These are phyloP conservation scores for Colletotrichum sp. DNA, from an alignment of 2,329 filamentous ascomycete species.

Conservation along the genomic window DNA sequence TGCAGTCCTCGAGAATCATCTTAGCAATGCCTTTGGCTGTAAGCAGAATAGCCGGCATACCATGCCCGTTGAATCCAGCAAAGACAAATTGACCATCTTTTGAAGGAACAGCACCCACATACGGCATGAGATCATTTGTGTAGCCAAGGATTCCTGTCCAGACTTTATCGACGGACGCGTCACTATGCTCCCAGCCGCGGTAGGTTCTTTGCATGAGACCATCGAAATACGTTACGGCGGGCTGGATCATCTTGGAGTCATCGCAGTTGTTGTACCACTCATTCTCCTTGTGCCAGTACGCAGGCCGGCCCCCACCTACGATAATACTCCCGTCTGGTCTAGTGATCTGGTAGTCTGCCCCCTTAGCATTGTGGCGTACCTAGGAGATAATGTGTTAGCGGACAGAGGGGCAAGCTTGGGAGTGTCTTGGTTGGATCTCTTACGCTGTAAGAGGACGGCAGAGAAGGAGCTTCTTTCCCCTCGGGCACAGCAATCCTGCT, in stretches of 20 bases:
- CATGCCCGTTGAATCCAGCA: background rate
- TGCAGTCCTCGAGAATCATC: background rate
- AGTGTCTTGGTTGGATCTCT: background rate
- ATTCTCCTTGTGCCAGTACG: background rate
- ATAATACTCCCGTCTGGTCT: background rate
- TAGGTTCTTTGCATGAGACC: background rate
- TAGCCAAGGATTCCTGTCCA: background rate
- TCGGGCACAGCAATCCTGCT: background rate
- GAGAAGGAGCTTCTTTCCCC: background rate
- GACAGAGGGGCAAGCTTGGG: background rate
- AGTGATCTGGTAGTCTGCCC: background rate
- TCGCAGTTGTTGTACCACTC: background rate
- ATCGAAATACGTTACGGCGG: background rate
- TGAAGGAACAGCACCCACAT: background rate
- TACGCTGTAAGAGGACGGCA: background rate
- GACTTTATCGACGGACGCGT: background rate
- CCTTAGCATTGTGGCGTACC: background rate
- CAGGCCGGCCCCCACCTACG: background rate
- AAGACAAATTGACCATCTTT: background rate
- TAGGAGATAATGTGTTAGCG: background rate
- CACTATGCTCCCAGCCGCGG: background rate
- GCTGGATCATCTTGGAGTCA: background rate
- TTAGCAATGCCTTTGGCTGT: background rate
- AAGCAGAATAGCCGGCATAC: background rate
- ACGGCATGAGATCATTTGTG: background rate